These are phyloP conservation scores for Pythium phragmitis DNA, from an alignment of 352 stramenopile genomes.

Conservation along the genomic window DNA sequence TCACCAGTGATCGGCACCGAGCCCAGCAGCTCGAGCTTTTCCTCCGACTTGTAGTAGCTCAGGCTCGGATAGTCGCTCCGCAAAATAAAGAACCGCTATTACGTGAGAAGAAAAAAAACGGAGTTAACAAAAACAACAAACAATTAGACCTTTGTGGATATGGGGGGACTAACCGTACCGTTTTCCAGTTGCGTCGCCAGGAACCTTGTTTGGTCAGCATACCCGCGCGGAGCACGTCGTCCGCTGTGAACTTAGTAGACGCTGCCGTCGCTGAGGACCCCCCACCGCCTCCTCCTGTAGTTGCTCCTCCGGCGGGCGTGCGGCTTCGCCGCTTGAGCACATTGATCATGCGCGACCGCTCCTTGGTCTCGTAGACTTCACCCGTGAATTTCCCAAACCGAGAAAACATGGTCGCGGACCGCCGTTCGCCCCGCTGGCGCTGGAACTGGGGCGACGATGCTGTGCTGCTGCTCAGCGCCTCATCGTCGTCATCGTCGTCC, in stretches of 20 bases:
- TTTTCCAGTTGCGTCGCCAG: conserved; percentile 87
- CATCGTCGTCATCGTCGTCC: conserved; percentile 11
- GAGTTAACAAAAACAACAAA: not conserved
- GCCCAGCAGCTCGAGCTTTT: conserved; percentile 78
- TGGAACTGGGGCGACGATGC: conserved; percentile 14
- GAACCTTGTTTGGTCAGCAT: conserved; percentile 78
- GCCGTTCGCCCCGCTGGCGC: conserved; percentile 15
- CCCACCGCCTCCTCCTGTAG: not conserved
- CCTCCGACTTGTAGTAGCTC: conserved; percentile 82
- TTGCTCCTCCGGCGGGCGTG: not conserved
- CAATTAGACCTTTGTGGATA: not conserved
- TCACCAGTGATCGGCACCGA: conserved; percentile 67
- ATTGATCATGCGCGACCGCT: conserved; percentile 72
- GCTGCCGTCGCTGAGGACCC: not conserved
- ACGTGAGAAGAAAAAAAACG: not conserved
- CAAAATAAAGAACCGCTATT: conserved; percentile 74
- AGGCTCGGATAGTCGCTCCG: conserved; percentile 70
- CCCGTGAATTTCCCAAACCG: conserved; percentile 74
- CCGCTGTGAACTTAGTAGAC: conserved; percentile 62
- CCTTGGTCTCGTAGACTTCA: conserved; percentile 76
- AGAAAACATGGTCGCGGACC: conserved; percentile 38
- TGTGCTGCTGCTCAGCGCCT: not conserved
- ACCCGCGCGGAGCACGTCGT: conserved; percentile 60
- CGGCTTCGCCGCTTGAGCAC: conserved; percentile 71
- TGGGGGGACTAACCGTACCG: conserved; percentile 20